Conservation (phyloP, 2,329 filamentous ascomycete genomes). For the Madurella fahalii region DNA sequence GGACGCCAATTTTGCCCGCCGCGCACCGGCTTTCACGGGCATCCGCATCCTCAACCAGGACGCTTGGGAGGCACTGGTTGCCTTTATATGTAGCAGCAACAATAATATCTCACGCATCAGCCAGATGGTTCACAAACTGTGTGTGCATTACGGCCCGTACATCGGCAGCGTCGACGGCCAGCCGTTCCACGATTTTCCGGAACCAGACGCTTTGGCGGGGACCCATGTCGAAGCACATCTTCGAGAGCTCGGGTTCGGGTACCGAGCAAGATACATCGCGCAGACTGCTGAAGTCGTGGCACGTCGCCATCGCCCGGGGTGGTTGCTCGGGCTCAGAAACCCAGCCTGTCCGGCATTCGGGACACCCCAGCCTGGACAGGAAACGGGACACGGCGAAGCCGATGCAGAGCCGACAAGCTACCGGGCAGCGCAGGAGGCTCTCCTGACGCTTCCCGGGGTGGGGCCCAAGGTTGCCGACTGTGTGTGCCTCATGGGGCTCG, state of each 20-base stretch:
- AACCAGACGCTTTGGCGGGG: slow-evolving; percentile 67
- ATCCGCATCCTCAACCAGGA: slow-evolving; percentile 92
- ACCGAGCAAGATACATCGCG: slow-evolving; percentile 87
- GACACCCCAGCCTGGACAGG: slow-evolving; percentile 35
- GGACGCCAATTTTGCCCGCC: slow-evolving; percentile 84
- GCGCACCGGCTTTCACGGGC: slow-evolving; percentile 81
- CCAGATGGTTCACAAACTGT: slow-evolving; percentile 93
- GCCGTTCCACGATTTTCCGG: slow-evolving; percentile 82
- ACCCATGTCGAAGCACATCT: slow-evolving; percentile 75
- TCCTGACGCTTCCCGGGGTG: slow-evolving; percentile 79
- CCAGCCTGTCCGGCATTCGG: slow-evolving; percentile 62
- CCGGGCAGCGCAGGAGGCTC: slow-evolving; percentile 71
- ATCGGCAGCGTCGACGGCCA: slow-evolving; percentile 67
- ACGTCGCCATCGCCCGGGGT: slow-evolving; percentile 61
- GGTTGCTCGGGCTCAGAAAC: slow-evolving; percentile 76
- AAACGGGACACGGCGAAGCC: slow-evolving; percentile 33
- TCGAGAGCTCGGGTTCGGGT: slow-evolving; percentile 84
- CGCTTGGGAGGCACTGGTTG: slow-evolving; percentile 88
- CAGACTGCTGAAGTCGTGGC: slow-evolving; percentile 76
- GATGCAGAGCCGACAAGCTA: slow-evolving; percentile 60
- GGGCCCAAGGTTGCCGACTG: slow-evolving; percentile 97
- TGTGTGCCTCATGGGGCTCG: slow-evolving; percentile 91
- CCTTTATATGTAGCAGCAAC: slow-evolving; percentile 98
- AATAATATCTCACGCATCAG: slow-evolving; percentile 96
- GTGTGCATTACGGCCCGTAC: slow-evolving; percentile 74